Percentiles rank a stretch among this genome's conserved stretches.
Evolutionary conservation across 768 basidiomycete genomes (phyloP).

Genomic region (Auricularia sp.): DNA sequence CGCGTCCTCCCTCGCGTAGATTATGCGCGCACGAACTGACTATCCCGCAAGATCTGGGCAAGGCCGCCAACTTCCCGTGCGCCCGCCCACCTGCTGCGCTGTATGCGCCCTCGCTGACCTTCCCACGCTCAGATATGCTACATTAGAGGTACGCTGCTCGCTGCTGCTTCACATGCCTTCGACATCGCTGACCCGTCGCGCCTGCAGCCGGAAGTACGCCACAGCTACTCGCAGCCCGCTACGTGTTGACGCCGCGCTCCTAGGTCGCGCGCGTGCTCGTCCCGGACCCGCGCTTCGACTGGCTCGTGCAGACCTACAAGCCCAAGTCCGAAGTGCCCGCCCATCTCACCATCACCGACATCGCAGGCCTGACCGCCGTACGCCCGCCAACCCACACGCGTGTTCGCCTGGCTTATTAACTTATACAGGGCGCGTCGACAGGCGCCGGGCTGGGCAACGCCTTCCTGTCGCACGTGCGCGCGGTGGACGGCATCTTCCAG

Average conservation of each 20-base stretch:
- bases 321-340: conserved; percentile 83
- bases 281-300: conserved; percentile 88
- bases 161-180: background rate
- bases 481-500: conserved; percentile 99
- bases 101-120: background rate
- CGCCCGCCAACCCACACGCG: conserved; percentile 17
- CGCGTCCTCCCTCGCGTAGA: conserved; percentile 23
- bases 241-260: background rate
- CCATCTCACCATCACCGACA: conserved; percentile 95
- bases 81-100: background rate
- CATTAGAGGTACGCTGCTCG: conserved; percentile 51
- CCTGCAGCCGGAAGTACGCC: conserved; percentile 31
- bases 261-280: conserved; percentile 80
- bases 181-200: background rate
- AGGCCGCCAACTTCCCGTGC: conserved; percentile 88
- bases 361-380: conserved; percentile 92
- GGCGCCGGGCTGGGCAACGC: conserved; percentile 97
- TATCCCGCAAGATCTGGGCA: conserved; percentile 58
- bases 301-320: conserved; percentile 87
- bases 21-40: background rate
- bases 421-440: conserved; percentile 77
- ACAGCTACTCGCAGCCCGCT: background rate
- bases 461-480: conserved; percentile 94
- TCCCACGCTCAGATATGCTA: conserved; percentile 44
- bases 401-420: background rate